Base-by-base conservation (phyloP, 768 basidiomycete species). In the Mycena vulgaris region DNA sequence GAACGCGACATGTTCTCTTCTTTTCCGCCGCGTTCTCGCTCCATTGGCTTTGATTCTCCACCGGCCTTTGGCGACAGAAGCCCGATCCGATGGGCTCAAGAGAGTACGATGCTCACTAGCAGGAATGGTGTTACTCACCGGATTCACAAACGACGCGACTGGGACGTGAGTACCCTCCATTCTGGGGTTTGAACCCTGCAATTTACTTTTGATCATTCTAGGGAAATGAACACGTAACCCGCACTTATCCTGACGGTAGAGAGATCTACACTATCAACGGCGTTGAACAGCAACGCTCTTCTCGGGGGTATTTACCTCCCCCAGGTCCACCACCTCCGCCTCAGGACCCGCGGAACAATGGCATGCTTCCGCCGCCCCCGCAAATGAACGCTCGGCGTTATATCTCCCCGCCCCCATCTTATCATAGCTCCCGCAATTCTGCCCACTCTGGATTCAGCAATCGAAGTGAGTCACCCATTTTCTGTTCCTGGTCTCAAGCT, bases 181-280 rank as follows among this genome's bases (percentile, higher is more conserved):
- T 6, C 61, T 57, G 62, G 48, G 37, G 37, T 60, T 30, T 33
- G 40, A 58, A 63, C 42, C 21, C 61, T 10, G 13, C 61, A 37
- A 74, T 56, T 57, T 63, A 76, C 48, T 51, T 66, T 64, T 35
- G 73, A 45, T 23, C 21, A 27, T 28, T 51, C 3, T 69, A 95
- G 93, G 93, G 93, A 3, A 93, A 93, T 72, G 92, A 93, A 74
- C 92, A 94, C 77, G 82, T 92, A 53, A 90, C 87, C 16, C 88
- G 89, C 59, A 89, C 84, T 10, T 88, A 86, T 64, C 88, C 90
- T 7, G 92, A 94, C 63, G 93, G 93, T 11, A 87, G 88, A 48
- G 85, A 92, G 75, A 81, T 89, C 3, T 85, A 86, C 74, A 91
- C 88, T 19, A 83, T 95, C 74, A 94, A 95, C 66, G 93, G 93